Evolutionary conservation across 1,284 basidiomycete species (phyloP).

Genomic region (Sporisorium scitamineum): DNA sequence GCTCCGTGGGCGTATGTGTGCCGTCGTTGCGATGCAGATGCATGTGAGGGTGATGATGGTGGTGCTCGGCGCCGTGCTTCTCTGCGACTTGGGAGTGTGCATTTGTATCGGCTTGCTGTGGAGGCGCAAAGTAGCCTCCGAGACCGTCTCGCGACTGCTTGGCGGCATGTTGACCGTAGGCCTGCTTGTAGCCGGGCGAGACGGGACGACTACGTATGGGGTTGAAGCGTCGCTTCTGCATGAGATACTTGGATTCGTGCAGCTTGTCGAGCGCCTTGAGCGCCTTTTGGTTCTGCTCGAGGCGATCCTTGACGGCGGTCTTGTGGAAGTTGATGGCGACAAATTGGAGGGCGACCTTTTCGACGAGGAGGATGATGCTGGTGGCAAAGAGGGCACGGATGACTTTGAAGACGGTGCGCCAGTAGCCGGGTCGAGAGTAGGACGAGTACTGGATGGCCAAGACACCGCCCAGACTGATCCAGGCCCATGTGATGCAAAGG

Average conservation of each 20-base stretch:
- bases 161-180: slow-evolving; percentile 29
- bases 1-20: slow-evolving; percentile 22
- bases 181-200: slow-evolving; percentile 54
- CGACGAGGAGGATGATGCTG: slow-evolving; percentile 56
- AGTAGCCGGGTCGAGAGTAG: slow-evolving; percentile 50
- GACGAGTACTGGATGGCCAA: slow-evolving; percentile 48
- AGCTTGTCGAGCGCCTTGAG: slow-evolving; percentile 64
- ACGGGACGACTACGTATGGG: slow-evolving; percentile 51
- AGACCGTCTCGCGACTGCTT: slow-evolving; percentile 56
- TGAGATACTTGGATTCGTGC: slow-evolving; percentile 62
- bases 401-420: slow-evolving; percentile 50
- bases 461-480: slow-evolving; percentile 65
- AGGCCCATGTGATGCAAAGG: slow-evolving; percentile 66
- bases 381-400: slow-evolving; percentile 62
- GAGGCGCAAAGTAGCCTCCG: slow-evolving; percentile 54
- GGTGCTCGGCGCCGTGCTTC: slow-evolving; percentile 11
- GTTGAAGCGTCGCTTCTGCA: slow-evolving; percentile 47
- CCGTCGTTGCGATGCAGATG: slow-evolving; percentile 24
- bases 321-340: slow-evolving; percentile 67
- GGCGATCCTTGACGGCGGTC: slow-evolving; percentile 63
- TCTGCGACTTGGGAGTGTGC: slow-evolving; percentile 7
- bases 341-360: slow-evolving; percentile 60
- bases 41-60: slow-evolving; percentile 23
- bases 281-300: slow-evolving; percentile 61
- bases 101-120: slow-evolving; percentile 21